phyloP scores from a whole-genome alignment of 2,329 filamentous ascomycete species.

The Dothideomycetes sp. region DNA sequence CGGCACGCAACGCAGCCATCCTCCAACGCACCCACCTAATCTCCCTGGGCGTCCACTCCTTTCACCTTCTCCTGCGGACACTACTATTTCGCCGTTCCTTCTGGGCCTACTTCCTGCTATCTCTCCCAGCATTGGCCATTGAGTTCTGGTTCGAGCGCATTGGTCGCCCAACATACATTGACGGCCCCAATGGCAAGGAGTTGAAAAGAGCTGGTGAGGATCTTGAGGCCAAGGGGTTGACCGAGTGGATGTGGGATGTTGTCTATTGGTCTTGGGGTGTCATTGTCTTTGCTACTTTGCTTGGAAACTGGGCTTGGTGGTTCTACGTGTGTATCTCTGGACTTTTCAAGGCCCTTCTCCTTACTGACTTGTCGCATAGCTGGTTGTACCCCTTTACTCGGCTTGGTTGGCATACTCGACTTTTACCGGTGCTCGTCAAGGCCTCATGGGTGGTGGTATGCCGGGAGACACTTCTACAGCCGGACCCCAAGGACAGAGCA shows the following conservation, averaged over 20 bases:
- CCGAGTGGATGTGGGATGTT: conserved; percentile 97
- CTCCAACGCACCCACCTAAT: conserved; percentile 77
- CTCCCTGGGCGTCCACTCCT: conserved; percentile 58
- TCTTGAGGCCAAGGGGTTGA: conserved; percentile 75
- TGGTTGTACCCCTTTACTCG: conserved; percentile 37
- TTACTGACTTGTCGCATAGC: conserved; percentile 15
- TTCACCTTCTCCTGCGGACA: conserved; percentile 65
- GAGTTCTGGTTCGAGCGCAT: conserved; percentile 79
- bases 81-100: conserved; percentile 45
- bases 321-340: conserved; percentile 37
- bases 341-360: not conserved
- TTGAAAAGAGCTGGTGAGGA: conserved; percentile 77
- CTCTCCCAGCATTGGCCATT: conserved; percentile 65
- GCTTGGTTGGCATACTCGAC: conserved; percentile 37
- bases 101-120: conserved; percentile 62
- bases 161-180: conserved; percentile 65
- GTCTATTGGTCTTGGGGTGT: conserved; percentile 89
- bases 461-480: conserved; percentile 18
- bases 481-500: conserved; percentile 29
- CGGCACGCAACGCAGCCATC: conserved; percentile 66
- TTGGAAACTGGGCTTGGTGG: conserved; percentile 75
- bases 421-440: conserved; percentile 36
- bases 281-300: conserved; percentile 59
- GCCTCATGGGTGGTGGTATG: conserved; percentile 33
- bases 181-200: conserved; percentile 46